Evolutionary conservation across 2,329 filamentous ascomycete species (phyloP).

Genomic region (Calonectria crousiana): DNA sequence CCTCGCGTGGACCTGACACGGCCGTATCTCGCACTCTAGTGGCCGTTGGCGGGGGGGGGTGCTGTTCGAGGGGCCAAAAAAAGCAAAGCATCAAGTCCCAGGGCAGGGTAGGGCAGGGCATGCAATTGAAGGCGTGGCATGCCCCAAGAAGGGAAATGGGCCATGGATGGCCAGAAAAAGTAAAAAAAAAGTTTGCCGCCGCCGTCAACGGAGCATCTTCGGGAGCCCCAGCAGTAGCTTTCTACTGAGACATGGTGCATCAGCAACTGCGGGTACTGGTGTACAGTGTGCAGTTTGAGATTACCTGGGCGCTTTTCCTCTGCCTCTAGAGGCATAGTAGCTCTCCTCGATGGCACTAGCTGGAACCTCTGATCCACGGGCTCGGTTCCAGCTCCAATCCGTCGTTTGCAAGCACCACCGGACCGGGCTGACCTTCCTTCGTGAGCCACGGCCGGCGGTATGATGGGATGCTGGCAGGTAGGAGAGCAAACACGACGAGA

Average conservation of each 20-base stretch:
- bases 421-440: slow-evolving; percentile 20
- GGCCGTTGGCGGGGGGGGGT: slow-evolving; percentile 41
- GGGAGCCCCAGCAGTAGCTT: slow-evolving; percentile 30
- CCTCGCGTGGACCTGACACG: slow-evolving; percentile 33
- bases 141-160: slow-evolving; percentile 23
- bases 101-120: slow-evolving; percentile 33
- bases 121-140: slow-evolving; percentile 27
- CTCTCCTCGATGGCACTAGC: slow-evolving; percentile 1
- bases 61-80: slow-evolving; percentile 30
- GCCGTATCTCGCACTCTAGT: slow-evolving; percentile 38
- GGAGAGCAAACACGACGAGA: slow-evolving; percentile 2
- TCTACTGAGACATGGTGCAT: slow-evolving; percentile 16
- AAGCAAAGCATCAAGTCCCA: slow-evolving; percentile 28
- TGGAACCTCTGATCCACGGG: slow-evolving; percentile 17
- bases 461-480: neutral
- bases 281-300: slow-evolving; percentile 11
- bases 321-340: slow-evolving; percentile 19
- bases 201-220: slow-evolving; percentile 45
- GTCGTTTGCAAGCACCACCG: slow-evolving; percentile 25
- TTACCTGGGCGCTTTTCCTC: neutral
- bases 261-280: slow-evolving; percentile 5
- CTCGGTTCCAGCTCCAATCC: slow-evolving; percentile 23
- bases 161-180: slow-evolving; percentile 28
- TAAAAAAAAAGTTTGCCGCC: slow-evolving; percentile 32
- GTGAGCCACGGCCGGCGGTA: slow-evolving; percentile 13